Conservation (phyloP, 768 basidiomycete species). For the Leccinum pellstonianum region DNA sequence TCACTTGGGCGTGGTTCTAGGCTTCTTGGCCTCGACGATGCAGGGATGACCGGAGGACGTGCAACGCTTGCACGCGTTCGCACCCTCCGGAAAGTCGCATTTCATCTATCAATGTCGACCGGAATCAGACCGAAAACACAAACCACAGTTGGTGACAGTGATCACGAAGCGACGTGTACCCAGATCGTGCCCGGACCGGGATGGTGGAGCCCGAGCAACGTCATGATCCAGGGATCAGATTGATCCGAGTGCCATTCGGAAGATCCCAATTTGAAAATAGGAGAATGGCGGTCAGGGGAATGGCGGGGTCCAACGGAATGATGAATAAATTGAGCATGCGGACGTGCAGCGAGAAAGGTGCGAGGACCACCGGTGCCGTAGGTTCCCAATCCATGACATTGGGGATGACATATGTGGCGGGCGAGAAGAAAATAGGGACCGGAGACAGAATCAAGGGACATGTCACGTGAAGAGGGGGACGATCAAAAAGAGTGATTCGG, state of each 20-base stretch:
- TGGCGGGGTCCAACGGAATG: conserved; percentile 5
- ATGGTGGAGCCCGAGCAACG: conserved; percentile 3
- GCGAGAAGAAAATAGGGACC: conserved; percentile 2
- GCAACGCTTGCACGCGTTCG: conserved; percentile 79
- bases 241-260: conserved; percentile 7
- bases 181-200: neutral
- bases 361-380: conserved; percentile 4
- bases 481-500: neutral
- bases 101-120: conserved; percentile 60
- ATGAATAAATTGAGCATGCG: conserved; percentile 3
- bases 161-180: neutral
- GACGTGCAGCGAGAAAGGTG: neutral
- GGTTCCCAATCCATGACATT: conserved; percentile 18
- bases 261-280: conserved; percentile 14
- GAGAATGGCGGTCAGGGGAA: conserved; percentile 3
- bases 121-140: conserved; percentile 11
- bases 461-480: conserved; percentile 1
- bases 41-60: conserved; percentile 70
- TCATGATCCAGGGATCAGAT: conserved; percentile 9
- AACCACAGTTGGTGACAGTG: conserved; percentile 11
- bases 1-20: conserved; percentile 78
- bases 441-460: neutral
- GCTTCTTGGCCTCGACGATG: conserved; percentile 82
- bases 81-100: conserved; percentile 73
- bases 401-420: neutral